These are phyloP conservation scores for Flammula alnicola DNA, from an alignment of 1,284 basidiomycete species.

Conservation along the genomic window DNA sequence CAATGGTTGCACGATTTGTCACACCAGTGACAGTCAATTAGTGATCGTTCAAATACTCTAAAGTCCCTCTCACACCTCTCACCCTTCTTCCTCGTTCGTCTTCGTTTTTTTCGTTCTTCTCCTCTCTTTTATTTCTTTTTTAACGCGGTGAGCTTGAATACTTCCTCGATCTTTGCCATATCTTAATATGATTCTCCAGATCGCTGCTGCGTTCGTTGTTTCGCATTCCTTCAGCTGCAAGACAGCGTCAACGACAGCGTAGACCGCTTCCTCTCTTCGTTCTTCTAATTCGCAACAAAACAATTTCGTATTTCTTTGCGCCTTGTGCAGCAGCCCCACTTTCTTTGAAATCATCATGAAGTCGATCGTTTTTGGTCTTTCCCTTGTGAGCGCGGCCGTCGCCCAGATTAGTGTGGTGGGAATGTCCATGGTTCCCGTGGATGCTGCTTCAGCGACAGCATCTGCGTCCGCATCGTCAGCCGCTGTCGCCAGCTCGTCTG, in stretches of 20 bases:
- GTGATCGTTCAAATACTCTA: constrained; percentile 35
- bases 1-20: constrained; percentile 40
- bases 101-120: constrained; percentile 31
- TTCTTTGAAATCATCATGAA: constrained; percentile 65
- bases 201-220: constrained; percentile 40
- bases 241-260: constrained; percentile 67
- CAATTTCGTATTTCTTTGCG: constrained; percentile 34
- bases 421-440: constrained; percentile 49
- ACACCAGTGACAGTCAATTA: constrained; percentile 33
- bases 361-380: constrained; percentile 61
- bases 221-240: constrained; percentile 50
- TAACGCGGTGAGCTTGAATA: constrained; percentile 40
- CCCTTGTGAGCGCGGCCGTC: constrained; percentile 56
- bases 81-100: constrained; percentile 40
- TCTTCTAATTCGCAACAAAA: constrained; percentile 40
- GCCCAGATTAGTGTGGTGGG: constrained; percentile 59
- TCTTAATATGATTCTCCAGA: constrained; percentile 28
- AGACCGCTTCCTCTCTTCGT: constrained; percentile 61
- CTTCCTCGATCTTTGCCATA: not conserved
- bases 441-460: constrained; percentile 24
- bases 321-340: constrained; percentile 40
- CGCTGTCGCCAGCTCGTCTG: not conserved
- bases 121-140: constrained; percentile 39
- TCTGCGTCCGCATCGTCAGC: constrained; percentile 11
- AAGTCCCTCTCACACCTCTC: constrained; percentile 34